Conservation (phyloP, 768 basidiomycete species). For the Kwoniella newhampshirensis region DNA sequence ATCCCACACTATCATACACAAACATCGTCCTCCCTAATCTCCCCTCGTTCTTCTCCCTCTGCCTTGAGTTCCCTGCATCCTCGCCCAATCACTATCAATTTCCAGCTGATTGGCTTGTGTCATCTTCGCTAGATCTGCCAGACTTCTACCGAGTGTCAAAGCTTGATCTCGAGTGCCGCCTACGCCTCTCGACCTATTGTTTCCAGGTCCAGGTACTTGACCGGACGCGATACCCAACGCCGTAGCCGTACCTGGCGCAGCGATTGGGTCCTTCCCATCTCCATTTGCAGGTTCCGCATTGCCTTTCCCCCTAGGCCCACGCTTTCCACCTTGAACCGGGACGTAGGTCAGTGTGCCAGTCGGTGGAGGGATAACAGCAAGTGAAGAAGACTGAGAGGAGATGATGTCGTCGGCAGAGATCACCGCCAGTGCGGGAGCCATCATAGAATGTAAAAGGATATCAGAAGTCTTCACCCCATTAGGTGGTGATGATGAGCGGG, state of each 20-base stretch:
- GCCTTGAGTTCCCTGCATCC: conserved; percentile 39
- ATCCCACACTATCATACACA: too few species aligned
- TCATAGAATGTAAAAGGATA: conserved; percentile 35
- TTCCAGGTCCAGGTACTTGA: conserved; percentile 13
- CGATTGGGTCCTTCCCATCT: conserved; percentile 23
- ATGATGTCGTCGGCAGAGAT: conserved; percentile 50
- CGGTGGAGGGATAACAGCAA: conserved; percentile 35
- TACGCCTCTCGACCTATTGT: conserved; percentile 27
- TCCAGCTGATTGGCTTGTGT: conserved; percentile 40
- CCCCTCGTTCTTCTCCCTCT: conserved; percentile 36
- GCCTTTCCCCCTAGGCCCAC: conserved; percentile 40
- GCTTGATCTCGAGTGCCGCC: conserved; percentile 28
- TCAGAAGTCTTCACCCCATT: conserved; percentile 26
- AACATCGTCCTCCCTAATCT: conserved; percentile 12
- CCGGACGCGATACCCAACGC: conserved; percentile 43
- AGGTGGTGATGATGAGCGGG: neutral
- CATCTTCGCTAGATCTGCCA: conserved; percentile 45
- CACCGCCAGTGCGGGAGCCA: conserved; percentile 36
- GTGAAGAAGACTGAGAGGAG: conserved; percentile 37
- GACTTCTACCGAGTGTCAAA: conserved; percentile 44
- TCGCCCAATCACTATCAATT: conserved; percentile 45
- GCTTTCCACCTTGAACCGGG: conserved; percentile 23
- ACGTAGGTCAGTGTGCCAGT: conserved; percentile 16
- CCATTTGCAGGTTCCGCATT: conserved; percentile 8
- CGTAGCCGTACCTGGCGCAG: conserved; percentile 41